These are phyloP conservation scores for Penicillium janthinellum DNA, from an alignment of 2,329 filamentous ascomycete species.

Conservation along the genomic window DNA sequence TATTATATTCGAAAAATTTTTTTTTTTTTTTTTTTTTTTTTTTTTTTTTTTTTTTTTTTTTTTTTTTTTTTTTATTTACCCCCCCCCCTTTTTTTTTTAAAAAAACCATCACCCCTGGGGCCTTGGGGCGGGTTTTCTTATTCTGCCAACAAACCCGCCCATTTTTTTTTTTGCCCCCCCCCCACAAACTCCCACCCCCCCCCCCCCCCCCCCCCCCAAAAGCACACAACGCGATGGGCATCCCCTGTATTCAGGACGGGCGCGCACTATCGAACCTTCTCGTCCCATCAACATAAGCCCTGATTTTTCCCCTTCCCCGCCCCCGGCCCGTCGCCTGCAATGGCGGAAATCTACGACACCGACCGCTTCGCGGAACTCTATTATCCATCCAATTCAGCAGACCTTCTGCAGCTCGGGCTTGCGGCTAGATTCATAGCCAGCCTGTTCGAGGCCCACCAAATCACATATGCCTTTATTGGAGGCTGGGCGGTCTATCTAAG, in stretches of 20 bases:
- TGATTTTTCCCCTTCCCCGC: neutral
- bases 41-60: too few relatives aligned
- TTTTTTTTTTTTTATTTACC: too few relatives aligned
- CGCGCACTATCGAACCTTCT: slow-evolving; percentile 5
- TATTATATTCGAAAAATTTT: too few relatives aligned
- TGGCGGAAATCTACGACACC: slow-evolving; percentile 27
- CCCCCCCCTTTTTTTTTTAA: too few relatives aligned
- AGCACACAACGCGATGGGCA: slow-evolving; percentile 1
- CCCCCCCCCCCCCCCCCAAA: neutral
- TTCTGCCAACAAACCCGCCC: too few relatives aligned
- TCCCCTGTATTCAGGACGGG: slow-evolving; percentile 6
- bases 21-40: too few relatives aligned
- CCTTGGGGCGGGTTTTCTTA: too few relatives aligned
- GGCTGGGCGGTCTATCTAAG: slow-evolving; percentile 25
- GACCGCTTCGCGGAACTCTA: slow-evolving; percentile 26
- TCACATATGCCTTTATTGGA: slow-evolving; percentile 25
- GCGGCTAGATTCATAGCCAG: slow-evolving; percentile 22
- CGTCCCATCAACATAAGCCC: neutral
- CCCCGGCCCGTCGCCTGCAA: slow-evolving; percentile 4
- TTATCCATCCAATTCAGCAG: slow-evolving; percentile 24
- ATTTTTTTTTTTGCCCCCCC: too few relatives aligned
- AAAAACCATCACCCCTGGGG: too few relatives aligned
- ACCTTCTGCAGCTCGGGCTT: slow-evolving; percentile 23
- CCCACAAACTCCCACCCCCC: too few relatives aligned
- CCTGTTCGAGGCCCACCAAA: slow-evolving; percentile 20